phyloP scores from a whole-genome alignment of 257 asterid genomes.

The Solanum piurae region DNA sequence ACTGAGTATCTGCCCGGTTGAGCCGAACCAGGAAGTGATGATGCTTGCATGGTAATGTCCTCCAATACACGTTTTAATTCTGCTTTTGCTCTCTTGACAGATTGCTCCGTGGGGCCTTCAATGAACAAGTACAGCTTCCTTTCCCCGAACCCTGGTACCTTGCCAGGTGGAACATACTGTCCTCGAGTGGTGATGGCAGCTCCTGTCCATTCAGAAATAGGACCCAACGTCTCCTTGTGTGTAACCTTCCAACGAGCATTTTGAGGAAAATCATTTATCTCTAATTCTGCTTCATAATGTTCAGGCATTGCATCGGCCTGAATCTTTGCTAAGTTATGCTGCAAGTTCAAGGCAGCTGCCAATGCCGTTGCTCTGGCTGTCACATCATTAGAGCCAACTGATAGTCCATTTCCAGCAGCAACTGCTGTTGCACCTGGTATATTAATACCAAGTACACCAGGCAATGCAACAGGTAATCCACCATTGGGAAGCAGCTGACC shows the following conservation, averaged over 20 bases:
- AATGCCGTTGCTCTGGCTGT: conserved; percentile 69
- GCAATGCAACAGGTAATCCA: conserved; percentile 37
- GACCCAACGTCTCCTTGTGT: conserved; percentile 88
- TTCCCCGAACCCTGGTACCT: conserved; percentile 57
- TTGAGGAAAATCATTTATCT: conserved; percentile 86
- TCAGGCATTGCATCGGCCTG: conserved; percentile 80
- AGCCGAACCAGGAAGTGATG: conserved; percentile 84
- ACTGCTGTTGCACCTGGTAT: conserved; percentile 28
- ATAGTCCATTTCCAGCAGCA: conserved; percentile 26
- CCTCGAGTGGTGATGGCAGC: conserved; percentile 94
- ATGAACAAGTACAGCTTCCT: conserved; percentile 84
- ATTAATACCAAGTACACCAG: conserved; percentile 33
- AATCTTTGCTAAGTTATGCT: conserved; percentile 78
- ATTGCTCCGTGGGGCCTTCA: conserved; percentile 86
- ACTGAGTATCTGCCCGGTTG: conserved; percentile 86
- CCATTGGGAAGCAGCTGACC: conserved; percentile 32
- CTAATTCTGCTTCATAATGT: conserved; percentile 83
- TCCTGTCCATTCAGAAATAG: conserved; percentile 92
- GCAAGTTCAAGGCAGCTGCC: conserved; percentile 76
- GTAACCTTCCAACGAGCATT: conserved; percentile 98
- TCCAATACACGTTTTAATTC: conserved; percentile 85
- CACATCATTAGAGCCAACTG: conserved; percentile 36
- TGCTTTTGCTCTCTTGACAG: conserved; percentile 83
- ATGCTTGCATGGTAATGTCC: conserved; percentile 74
- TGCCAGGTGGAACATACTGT: conserved; percentile 69